Evolutionary conservation across 208 protist species (phyloP).

Genomic region (Leishmania lainsoni): DNA sequence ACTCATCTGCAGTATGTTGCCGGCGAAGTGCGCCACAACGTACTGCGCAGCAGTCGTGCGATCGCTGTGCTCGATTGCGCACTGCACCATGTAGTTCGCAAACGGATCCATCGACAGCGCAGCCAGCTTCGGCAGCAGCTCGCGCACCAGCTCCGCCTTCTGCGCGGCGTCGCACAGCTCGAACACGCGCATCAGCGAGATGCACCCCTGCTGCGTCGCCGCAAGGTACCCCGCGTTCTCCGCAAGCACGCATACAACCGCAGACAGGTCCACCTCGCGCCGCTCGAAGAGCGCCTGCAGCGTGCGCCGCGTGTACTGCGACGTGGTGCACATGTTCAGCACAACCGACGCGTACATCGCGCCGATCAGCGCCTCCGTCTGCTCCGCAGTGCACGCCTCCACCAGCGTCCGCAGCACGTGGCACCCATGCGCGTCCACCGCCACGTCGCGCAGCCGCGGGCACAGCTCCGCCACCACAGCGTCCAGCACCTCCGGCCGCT

Average conservation of each 20-base stretch:
- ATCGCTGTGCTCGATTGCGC: slow-evolving; percentile 76
- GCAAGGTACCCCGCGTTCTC: slow-evolving; percentile 77
- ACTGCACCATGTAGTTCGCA: slow-evolving; percentile 93
- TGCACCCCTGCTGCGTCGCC: slow-evolving; percentile 88
- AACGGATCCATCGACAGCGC: slow-evolving; percentile 78
- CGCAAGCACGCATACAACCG: slow-evolving; percentile 65
- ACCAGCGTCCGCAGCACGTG: slow-evolving; percentile 70
- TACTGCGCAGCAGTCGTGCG: slow-evolving; percentile 62
- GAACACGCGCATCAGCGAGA: slow-evolving; percentile 86
- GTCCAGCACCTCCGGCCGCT: slow-evolving; percentile 42
- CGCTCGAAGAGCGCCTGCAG: slow-evolving; percentile 78
- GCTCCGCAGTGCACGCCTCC: slow-evolving; percentile 50
- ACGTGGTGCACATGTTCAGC: slow-evolving; percentile 80
- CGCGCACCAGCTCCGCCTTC: slow-evolving; percentile 61
- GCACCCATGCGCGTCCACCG: slow-evolving; percentile 75
- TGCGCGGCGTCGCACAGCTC: slow-evolving; percentile 61
- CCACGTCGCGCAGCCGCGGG: slow-evolving; percentile 50
- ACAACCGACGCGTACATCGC: slow-evolving; percentile 71
- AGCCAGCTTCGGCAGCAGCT: slow-evolving; percentile 65
- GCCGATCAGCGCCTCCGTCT: slow-evolving; percentile 55
- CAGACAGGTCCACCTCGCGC: slow-evolving; percentile 57
- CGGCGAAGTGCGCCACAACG: slow-evolving; percentile 55
- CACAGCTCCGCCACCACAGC: slow-evolving; percentile 58
- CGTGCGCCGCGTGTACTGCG: slow-evolving; percentile 79
- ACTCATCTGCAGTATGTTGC: slow-evolving; percentile 73